Percentiles rank a stretch among this genome's conserved stretches.
These are phyloP conservation scores for Calonectria multiphialidica DNA, from an alignment of 2,329 filamentous ascomycete species.

Conservation along the genomic window DNA sequence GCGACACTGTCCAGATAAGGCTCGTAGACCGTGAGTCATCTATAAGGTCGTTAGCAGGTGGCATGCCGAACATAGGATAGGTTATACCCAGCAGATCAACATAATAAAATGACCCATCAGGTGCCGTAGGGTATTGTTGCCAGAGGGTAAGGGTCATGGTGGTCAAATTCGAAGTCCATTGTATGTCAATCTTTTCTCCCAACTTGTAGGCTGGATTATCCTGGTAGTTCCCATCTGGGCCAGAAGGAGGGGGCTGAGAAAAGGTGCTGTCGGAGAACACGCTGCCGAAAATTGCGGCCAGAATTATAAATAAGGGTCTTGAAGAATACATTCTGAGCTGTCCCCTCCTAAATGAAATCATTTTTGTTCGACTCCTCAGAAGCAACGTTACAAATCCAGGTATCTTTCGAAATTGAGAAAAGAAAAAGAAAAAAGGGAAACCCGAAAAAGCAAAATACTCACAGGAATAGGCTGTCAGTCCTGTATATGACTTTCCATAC, in stretches of 20 bases:
- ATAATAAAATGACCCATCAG: not conserved
- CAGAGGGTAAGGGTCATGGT: conserved; percentile 35
- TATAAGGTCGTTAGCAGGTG: conserved; percentile 11
- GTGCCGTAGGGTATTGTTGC: conserved; percentile 38
- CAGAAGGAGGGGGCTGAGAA: not conserved
- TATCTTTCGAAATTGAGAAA: not conserved
- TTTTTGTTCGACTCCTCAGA: too few species aligned
- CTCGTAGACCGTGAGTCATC: conserved; percentile 36
- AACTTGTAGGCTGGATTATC: conserved; percentile 40
- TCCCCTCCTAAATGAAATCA: not conserved
- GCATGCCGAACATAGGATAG: rapidly evolving
- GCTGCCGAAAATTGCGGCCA: not conserved
- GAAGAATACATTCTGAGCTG: not conserved
- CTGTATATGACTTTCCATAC: not conserved
- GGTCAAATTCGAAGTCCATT: conserved; percentile 37
- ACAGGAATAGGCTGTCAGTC: not conserved
- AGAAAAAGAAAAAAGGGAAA: not conserved
- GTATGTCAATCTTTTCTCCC: conserved; percentile 38
- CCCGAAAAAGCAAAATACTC: not conserved
- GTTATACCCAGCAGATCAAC: not conserved
- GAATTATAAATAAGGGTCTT: not conserved
- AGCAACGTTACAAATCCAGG: too few species aligned
- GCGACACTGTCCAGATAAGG: conserved; percentile 35
- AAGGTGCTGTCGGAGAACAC: conserved; percentile 1
- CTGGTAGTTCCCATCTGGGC: conserved; percentile 24